Evolutionary conservation across 2,329 filamentous ascomycete genomes (phyloP), one percentile per base, ranked within the genome.

Genomic region (Exserohilum rostratum): DNA sequence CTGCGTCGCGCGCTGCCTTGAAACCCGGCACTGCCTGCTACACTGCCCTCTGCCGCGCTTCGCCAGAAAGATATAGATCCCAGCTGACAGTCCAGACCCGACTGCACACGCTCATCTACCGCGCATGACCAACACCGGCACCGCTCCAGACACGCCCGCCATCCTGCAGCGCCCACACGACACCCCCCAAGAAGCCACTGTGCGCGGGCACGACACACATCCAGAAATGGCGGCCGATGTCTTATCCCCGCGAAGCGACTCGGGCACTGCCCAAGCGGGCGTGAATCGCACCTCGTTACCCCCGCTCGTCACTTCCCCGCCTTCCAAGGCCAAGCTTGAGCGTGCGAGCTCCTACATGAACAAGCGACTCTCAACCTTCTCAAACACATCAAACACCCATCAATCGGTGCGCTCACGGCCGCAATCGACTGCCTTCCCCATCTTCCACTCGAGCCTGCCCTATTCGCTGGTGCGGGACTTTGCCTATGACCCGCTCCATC

Each of bases 401-500:
- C 80, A 78, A 43, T 79, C 77, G 44, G 57, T 66, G 25, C 85
- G 88, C 58, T 96, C 92, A 60, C 87, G 91, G 57, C 91, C 92
- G 17, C 83, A 83, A 51, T 96, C 91, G n/a, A 85, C 90, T 69
- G 83, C 90, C 59, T 93, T 95, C 70, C 90, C 91, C 13, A 81
- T 89, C 67, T 95, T 91, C 76, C 89, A 91, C 67, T 95, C 92
- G 54, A 96, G 87, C 71, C 84, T 97, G 15, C 77, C 90, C 6
- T 97, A 97, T 75, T 87, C 92, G n/a, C 82, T 91, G 39, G 93
- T 99, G 62, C 89, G 95, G 69, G 95, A 99, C 81, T 99, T 98
- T 78, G 95, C 95, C 64, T 99, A 98, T 73, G 87, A 91, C 29
- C 73, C 85, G 22, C 83, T 84, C 50, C 90, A 98, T 75, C 92